Conservation (phyloP, 352 stramenopile genomes). For the Phytophthora foliorum region DNA sequence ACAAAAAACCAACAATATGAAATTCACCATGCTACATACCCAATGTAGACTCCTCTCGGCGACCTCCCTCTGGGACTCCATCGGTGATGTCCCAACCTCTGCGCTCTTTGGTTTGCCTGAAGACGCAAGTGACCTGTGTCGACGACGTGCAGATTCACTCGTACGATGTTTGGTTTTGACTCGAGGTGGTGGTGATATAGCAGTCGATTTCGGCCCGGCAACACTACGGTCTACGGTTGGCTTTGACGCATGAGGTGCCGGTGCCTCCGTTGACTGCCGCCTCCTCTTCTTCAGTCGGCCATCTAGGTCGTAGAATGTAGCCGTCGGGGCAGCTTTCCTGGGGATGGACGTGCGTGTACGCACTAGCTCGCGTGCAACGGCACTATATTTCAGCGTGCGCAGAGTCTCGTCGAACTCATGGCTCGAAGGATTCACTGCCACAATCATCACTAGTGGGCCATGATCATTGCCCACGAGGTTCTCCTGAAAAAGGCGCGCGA, state of each 20-base stretch:
- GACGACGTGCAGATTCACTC: slow-evolving; percentile 24
- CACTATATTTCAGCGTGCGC: slow-evolving; percentile 95
- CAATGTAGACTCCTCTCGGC: slow-evolving; percentile 41
- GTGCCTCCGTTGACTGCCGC: slow-evolving; percentile 35
- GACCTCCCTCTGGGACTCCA: slow-evolving; percentile 40
- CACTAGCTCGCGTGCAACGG: slow-evolving; percentile 92
- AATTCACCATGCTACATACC: slow-evolving; percentile 8
- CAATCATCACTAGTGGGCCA: slow-evolving; percentile 96
- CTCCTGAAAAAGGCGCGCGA: slow-evolving; percentile 97
- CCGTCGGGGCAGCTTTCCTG: slow-evolving; percentile 40
- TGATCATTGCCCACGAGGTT: slow-evolving; percentile 89
- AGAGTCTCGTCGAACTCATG: slow-evolving; percentile 97
- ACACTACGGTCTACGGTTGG: slow-evolving; percentile 10
- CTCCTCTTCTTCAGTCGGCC: slow-evolving; percentile 56
- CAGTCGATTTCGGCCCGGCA: slow-evolving; percentile 10
- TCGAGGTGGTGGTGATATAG: slow-evolving; percentile 4
- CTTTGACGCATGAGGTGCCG: slow-evolving; percentile 3
- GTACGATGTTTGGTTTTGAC: slow-evolving; percentile 24
- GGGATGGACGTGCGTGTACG: slow-evolving; percentile 55
- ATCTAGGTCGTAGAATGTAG: slow-evolving; percentile 64
- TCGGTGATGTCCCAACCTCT: slow-evolving; percentile 40
- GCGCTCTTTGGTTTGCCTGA: slow-evolving; percentile 25
- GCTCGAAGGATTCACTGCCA: slow-evolving; percentile 95
- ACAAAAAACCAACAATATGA: slow-evolving; percentile 3
- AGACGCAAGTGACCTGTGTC: slow-evolving; percentile 1